Base-by-base conservation (phyloP, 352 stramenopile species). In the Phytopythium cucurbitacearum region DNA sequence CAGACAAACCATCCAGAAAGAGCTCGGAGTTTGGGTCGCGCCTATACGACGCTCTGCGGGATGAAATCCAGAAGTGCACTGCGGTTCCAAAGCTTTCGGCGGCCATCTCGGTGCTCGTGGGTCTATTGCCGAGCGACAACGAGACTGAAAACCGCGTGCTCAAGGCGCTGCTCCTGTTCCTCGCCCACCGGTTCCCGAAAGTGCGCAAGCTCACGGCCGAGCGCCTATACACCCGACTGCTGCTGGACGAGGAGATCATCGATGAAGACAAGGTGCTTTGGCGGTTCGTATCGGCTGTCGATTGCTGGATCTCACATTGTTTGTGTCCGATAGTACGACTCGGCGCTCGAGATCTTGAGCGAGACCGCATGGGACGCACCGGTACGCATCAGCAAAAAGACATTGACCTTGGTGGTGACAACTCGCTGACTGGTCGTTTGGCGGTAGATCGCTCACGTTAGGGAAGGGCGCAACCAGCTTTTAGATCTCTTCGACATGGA, bases 131-230 rank as follows among this genome's bases (percentile, higher is more conserved):
- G 3, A 91, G 81, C 40, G 72, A 91, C 15, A 40, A 47, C 3
- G 59, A 80, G 13, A 87, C 78, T 0, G 69, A 91, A 53, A 33
- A 37, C 0, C 87, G 84, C 39, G 65, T 70, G 0, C 59, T 95
- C n/a, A 75, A 78, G 33, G 83, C 83, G 12, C 59, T 95, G 8
- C 51, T 92, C 21, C 40, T 94, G 45, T 91, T 94, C 48, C 58
- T 95, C 0, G 83, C 64, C 2, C 88, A 97, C 64, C 80, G 83
- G 6, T 97, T 94, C 52, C 88, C 88, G 0, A 89, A 83, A 49
- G 76, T 97, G 15, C 80, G 88, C 36, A 94, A 94, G 54, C 38
- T 87, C 13, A 87, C 81, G 11, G 87, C 87, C 2, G 83, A 95
- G 60, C 79, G 78, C 32, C 67, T 96, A 13, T 95, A 95, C 71